A percentile compares a stretch with the other conserved stretches of the same genome.
Evolutionary conservation across 1,284 basidiomycete species (phyloP).

Genomic region (Ustilago cynodontis): DNA sequence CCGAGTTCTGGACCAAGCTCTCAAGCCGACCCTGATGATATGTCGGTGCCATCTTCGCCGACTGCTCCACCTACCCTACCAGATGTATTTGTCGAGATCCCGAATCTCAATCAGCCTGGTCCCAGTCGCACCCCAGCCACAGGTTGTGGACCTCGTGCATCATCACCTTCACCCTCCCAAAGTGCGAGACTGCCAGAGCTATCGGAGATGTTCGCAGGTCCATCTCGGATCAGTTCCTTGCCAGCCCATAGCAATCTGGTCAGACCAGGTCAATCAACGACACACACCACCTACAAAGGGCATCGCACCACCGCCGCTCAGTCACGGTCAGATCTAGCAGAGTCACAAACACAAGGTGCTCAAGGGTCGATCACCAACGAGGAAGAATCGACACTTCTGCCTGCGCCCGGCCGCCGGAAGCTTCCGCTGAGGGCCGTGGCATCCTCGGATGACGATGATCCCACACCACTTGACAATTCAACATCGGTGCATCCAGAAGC

Average conservation of each 20-base stretch:
- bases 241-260: not conserved
- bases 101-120: not conserved
- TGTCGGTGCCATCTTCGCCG: slow-evolving; percentile 22
- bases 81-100: slow-evolving; percentile 37
- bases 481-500: not conserved
- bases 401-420: slow-evolving; percentile 20
- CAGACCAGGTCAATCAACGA: not conserved
- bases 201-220: slow-evolving; percentile 24
- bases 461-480: not conserved
- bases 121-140: not conserved
- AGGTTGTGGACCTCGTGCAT: not conserved
- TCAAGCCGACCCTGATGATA: slow-evolving; percentile 32
- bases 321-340: not conserved
- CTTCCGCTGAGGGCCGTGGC: slow-evolving; percentile 22
- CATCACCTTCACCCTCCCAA: slow-evolving; percentile 31
- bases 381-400: slow-evolving; percentile 11
- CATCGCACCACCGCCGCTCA: slow-evolving; percentile 17
- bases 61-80: slow-evolving; percentile 6
- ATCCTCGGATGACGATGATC: slow-evolving; percentile 18
- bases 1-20: slow-evolving; percentile 46
- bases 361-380: slow-evolving; percentile 17
- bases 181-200: slow-evolving; percentile 33
- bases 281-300: slow-evolving; percentile 32
- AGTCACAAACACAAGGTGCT: not conserved
- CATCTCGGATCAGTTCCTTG: slow-evolving; percentile 5